A percentile compares a stretch with the other conserved stretches of the same genome.
Conservation (phyloP, 2,329 filamentous ascomycete genomes). For the Nothomitra cinnamomea region DNA sequence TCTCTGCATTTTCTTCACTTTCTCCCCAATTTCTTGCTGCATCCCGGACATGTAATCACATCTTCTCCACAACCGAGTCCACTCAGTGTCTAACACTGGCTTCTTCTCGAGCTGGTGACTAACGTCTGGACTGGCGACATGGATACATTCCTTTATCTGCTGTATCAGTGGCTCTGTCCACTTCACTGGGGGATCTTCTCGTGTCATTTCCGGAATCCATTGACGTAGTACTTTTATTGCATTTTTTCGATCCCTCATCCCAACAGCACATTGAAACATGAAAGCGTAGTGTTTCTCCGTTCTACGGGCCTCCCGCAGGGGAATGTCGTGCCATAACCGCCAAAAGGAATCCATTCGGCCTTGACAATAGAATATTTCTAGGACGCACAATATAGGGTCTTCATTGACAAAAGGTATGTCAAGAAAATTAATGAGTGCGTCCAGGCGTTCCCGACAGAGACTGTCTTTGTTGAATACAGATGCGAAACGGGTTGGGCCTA, state of each 20-base stretch:
- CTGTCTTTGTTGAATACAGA: constrained; percentile 22
- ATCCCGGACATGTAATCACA: neutral
- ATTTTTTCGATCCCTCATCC: constrained; percentile 24
- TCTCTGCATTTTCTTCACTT: too few species aligned
- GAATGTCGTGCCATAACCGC: constrained; percentile 39
- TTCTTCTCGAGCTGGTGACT: constrained; percentile 16
- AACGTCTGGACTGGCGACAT: constrained; percentile 35
- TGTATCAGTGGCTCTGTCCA: constrained; percentile 28
- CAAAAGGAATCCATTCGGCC: constrained; percentile 40
- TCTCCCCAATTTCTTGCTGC: neutral
- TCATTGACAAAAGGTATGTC: constrained; percentile 16
- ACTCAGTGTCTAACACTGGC: constrained; percentile 3
- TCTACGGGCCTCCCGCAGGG: constrained; percentile 32
- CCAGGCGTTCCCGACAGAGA: neutral
- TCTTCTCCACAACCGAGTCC: constrained; percentile 3
- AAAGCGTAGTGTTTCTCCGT: constrained; percentile 37
- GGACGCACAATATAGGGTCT: constrained; percentile 18
- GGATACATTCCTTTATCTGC: constrained; percentile 36
- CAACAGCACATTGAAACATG: constrained; percentile 33
- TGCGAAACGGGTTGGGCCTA: too few species aligned
- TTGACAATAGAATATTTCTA: constrained; percentile 26
- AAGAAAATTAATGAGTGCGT: constrained; percentile 7
- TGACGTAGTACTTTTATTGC: constrained; percentile 33
- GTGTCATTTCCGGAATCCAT: constrained; percentile 41
- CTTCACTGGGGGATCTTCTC: constrained; percentile 34